A percentile compares a stretch with the other conserved stretches of the same genome.
These are phyloP conservation scores for Oryza meridionalis DNA, from an alignment of 176 grass and related monocot species.

Conservation along the genomic window DNA sequence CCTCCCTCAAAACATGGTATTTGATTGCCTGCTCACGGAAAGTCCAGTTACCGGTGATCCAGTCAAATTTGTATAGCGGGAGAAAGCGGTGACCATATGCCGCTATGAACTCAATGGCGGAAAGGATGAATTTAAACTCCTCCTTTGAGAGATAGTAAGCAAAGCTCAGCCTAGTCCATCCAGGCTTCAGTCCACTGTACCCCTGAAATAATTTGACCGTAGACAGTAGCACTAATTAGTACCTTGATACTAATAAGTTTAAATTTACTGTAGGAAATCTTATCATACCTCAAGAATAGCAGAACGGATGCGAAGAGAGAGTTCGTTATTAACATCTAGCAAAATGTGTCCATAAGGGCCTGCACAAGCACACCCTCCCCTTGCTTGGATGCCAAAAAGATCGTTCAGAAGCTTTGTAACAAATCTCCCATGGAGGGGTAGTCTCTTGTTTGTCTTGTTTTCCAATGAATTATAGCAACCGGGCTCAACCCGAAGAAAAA, in stretches of 20 bases:
- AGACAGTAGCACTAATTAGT: neutral
- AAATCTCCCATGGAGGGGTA: constrained; percentile 74
- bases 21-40: constrained; percentile 52
- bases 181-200: constrained; percentile 75
- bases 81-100: constrained; percentile 66
- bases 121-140: constrained; percentile 71
- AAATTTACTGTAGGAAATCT: neutral
- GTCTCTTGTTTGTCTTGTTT: neutral
- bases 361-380: constrained; percentile 79
- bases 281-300: constrained; percentile 54
- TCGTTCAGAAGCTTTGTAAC: constrained; percentile 70
- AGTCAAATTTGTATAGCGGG: constrained; percentile 65
- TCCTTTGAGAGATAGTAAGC: constrained; percentile 69
- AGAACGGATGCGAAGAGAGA: constrained; percentile 65
- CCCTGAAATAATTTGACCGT: constrained; percentile 46
- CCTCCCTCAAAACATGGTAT: constrained; percentile 51
- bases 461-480: neutral
- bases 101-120: constrained; percentile 62
- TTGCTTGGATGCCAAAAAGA: constrained; percentile 85
- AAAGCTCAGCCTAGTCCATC: constrained; percentile 85
- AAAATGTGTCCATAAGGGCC: constrained; percentile 71
- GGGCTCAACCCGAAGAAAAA: neutral
- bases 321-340: constrained; percentile 47
- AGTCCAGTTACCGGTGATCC: constrained; percentile 68
- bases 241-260: neutral